A percentile compares a stretch with the other conserved stretches of the same genome.
Conservation (phyloP, 768 basidiomycete species). For the Russula virescens region DNA sequence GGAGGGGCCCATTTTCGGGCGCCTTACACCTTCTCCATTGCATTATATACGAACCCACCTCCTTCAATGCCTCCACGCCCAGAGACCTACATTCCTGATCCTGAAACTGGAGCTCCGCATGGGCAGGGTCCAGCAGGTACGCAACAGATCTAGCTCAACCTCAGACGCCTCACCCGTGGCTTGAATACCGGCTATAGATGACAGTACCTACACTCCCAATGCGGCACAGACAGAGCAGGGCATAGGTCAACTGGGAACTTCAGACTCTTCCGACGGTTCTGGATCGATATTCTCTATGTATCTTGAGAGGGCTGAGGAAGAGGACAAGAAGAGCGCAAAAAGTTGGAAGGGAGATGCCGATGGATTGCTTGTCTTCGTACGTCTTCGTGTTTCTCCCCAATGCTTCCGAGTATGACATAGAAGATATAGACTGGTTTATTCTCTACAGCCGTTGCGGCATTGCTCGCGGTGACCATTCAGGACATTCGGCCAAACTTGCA, state of each 20-base stretch:
- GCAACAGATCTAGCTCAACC: not conserved
- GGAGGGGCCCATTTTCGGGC: no score
- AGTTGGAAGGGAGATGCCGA: slow-evolving; percentile 21
- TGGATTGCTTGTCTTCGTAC: no score
- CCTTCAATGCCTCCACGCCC: not conserved
- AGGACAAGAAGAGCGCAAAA: slow-evolving; percentile 10
- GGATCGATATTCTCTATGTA: no score
- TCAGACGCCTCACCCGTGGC: not conserved
- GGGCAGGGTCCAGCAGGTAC: not conserved
- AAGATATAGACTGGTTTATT: no score
- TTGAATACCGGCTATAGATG: not conserved
- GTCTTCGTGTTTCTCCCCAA: not conserved
- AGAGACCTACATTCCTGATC: not conserved
- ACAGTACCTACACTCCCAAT: not conserved
- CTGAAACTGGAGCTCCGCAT: no score
- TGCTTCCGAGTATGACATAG: no score
- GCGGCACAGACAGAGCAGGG: not conserved
- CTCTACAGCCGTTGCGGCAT: no score
- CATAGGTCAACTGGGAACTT: not conserved
- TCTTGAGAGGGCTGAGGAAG: no score
- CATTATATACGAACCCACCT: not conserved
- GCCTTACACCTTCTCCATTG: no score
- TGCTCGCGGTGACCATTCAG: no score
- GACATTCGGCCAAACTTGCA: no score
- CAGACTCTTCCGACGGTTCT: not conserved